Conservation (phyloP, 371 early-diverging fungal species). For the Paramicrosporidium saccamoebae region DNA sequence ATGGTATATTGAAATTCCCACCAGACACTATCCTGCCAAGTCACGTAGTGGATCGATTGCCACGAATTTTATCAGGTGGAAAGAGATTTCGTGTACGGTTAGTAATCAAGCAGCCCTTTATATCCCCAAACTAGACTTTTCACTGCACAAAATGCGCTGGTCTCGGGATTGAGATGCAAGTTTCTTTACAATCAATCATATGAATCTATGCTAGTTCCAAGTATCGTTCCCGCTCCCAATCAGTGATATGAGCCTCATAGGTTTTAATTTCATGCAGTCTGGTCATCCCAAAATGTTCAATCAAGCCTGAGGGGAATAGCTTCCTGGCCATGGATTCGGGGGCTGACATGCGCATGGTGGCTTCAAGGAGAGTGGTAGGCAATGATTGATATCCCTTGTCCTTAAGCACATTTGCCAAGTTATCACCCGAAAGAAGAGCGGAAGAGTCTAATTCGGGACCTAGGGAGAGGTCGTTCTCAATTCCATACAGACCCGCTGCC, state of each 20-base stretch:
- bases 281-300: conserved; percentile 33
- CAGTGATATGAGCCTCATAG: conserved; percentile 35
- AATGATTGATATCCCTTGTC: conserved; percentile 1
- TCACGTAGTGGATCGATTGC: too few relatives aligned
- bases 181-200: neutral
- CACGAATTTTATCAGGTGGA: too few relatives aligned
- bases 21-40: too few relatives aligned
- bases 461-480: conserved; percentile 14
- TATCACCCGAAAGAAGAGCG: neutral
- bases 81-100: too few relatives aligned
- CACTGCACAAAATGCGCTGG: too few relatives aligned
- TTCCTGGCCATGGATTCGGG: conserved; percentile 26
- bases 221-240: conserved; percentile 33
- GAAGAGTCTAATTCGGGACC: neutral
- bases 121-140: too few relatives aligned
- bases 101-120: too few relatives aligned
- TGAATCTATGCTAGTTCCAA: conserved; percentile 17
- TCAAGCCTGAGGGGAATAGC: conserved; percentile 37
- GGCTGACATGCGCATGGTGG: conserved; percentile 17
- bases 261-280: conserved; percentile 27
- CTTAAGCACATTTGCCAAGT: neutral
- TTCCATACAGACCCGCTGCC: conserved; percentile 38
- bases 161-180: too few relatives aligned
- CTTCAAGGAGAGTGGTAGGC: conserved; percentile 7
- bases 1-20: too few relatives aligned